A percentile compares a stretch with the other conserved stretches of the same genome.
phyloP scores from a whole-genome alignment of 176 grass and related monocot species.

The Themeda triandra region DNA sequence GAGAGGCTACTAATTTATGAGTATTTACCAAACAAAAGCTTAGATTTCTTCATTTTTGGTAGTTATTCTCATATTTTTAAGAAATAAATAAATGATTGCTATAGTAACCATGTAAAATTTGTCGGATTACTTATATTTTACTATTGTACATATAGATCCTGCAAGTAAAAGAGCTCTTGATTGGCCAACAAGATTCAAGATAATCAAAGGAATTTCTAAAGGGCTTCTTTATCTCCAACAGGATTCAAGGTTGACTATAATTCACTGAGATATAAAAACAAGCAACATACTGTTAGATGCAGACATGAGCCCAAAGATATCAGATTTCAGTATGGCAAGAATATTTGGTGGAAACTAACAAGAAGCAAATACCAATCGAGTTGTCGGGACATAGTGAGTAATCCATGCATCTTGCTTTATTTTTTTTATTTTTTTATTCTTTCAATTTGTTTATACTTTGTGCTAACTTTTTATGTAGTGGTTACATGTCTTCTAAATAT shows the following conservation, averaged over 20 bases:
- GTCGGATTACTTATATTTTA: neutral
- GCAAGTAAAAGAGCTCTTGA: slow-evolving; percentile 20
- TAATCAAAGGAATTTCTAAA: slow-evolving; percentile 49
- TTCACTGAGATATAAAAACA: slow-evolving; percentile 44
- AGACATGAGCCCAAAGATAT: slow-evolving; percentile 57
- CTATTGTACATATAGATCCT: slow-evolving; percentile 20
- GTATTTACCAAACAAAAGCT: slow-evolving; percentile 42
- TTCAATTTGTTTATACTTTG: neutral
- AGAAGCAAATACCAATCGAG: slow-evolving; percentile 37
- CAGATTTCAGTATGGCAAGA: slow-evolving; percentile 62
- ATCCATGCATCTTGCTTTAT: neutral
- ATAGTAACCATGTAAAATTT: too few relatives aligned
- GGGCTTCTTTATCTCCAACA: slow-evolving; percentile 62
- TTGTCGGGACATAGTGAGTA: slow-evolving; percentile 56
- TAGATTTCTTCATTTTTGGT: slow-evolving; percentile 19
- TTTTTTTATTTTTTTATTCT: too few relatives aligned
- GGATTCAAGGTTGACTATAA: slow-evolving; percentile 50
- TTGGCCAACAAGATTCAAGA: slow-evolving; percentile 41
- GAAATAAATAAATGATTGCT: too few relatives aligned
- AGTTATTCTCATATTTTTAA: neutral
- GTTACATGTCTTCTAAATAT: slow-evolving; percentile 71
- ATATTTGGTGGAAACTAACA: slow-evolving; percentile 43
- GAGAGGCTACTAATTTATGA: slow-evolving; percentile 42
- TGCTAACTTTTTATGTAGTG: neutral
- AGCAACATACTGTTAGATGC: slow-evolving; percentile 51